Base-by-base conservation (phyloP, 2,329 filamentous ascomycete species). In the Apiospora rasikravindrae region DNA sequence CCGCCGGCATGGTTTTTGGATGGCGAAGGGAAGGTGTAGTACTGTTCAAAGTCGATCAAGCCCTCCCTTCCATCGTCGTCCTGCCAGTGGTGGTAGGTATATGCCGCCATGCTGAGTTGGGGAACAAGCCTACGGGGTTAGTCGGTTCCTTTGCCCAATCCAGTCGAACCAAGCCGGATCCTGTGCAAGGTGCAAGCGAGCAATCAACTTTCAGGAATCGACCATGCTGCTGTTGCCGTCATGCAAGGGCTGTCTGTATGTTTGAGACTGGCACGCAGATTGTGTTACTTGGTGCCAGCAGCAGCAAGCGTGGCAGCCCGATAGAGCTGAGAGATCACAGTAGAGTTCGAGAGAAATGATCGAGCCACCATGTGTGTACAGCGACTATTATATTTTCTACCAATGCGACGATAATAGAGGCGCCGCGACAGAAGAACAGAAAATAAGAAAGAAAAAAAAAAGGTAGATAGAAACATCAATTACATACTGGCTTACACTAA, bases 121-220 rank as follows among this genome's bases (percentile, higher is more conserved):
- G 57, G 22, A 64, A 64, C 33, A 64, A 64, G 57, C 33, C 57
- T 40, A 64, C 22, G 57, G 57, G 57, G 57, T 64, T 64, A 61
- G 53, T 29, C 33, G 19, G 10, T 22, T 64, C 57, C 57, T 40
- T 64, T 19, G 33, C 57, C 33, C 33, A 64, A 64, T 64, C 57
- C 57, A n/a, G 57, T 64, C 57, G 11, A n/a, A 5, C 16, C 57
- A 40, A 40, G 37, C 33, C 19, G 57, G 33, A 40, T 64, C 19
- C 53, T 61, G 53, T 61, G 29, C 26, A 33, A 61, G 53, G 33
- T 19, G n/a, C 19, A 49, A 33, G 29, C 8, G 29, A 33, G 51
- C 51, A 61, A 61, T 61, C 53, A 37, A 33, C 16, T 33, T 57
- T 8, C 26, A 61, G 29, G 26, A 61, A 11, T 16, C 29, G 53